Evolutionary conservation across 495 filamentous ascomycete genomes (phyloP).

Genomic region (Penicillium ucsense): DNA sequence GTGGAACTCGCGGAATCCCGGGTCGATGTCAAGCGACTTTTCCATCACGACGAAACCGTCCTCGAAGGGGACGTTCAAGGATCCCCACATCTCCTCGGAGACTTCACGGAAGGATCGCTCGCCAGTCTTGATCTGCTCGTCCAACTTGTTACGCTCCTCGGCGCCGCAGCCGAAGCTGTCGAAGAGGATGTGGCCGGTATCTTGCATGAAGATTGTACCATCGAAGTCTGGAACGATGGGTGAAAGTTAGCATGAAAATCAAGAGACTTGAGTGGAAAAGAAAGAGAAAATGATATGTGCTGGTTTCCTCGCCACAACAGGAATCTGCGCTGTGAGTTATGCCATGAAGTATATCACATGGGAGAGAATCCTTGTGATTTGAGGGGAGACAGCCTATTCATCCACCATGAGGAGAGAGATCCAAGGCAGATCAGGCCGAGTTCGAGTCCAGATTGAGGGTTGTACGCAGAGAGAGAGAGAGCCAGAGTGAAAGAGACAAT

Average conservation of each 20-base stretch:
- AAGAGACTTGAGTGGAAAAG: no score
- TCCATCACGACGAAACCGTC: constrained; percentile 65
- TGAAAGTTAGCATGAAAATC: neutral
- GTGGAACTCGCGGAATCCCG: constrained; percentile 57
- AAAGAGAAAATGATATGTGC: no score
- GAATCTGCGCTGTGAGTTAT: no score
- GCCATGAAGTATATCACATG: no score
- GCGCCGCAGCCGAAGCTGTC: constrained; percentile 57
- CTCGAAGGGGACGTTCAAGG: constrained; percentile 59
- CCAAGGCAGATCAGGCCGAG: no score
- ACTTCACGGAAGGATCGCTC: constrained; percentile 63
- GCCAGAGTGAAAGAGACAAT: no score
- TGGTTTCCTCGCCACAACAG: no score
- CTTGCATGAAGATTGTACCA: constrained; percentile 73
- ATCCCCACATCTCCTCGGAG: constrained; percentile 70
- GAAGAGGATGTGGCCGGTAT: constrained; percentile 66
- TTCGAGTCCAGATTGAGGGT: no score
- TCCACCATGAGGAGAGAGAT: no score
- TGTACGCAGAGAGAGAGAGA: no score
- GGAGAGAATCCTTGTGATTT: no score
- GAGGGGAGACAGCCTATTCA: no score
- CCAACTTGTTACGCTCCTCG: constrained; percentile 45
- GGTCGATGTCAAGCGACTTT: constrained; percentile 53
- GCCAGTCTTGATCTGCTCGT: constrained; percentile 58
- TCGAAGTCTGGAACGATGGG: constrained; percentile 50